Percentiles rank a stretch among this genome's conserved stretches.
Conservation (phyloP, 306 rosid genomes). For the Datisca glomerata region DNA sequence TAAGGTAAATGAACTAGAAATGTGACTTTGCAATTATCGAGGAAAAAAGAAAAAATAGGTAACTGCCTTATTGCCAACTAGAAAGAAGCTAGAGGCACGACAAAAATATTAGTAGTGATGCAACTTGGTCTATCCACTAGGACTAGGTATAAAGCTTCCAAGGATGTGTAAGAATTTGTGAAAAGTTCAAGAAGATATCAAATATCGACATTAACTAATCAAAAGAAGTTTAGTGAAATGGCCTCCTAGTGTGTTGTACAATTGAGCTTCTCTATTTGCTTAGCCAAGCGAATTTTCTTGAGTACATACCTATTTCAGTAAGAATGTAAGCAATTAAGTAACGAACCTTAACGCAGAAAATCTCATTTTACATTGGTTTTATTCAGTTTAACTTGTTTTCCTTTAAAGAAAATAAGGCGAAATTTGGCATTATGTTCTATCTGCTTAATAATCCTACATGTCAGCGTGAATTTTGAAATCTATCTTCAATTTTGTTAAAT, state of each 20-base stretch:
- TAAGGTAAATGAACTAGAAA: too few relatives aligned
- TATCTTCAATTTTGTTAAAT: too few relatives aligned
- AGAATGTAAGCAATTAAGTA: slow-evolving; percentile 3
- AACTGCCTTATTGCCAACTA: background rate
- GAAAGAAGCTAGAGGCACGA: background rate
- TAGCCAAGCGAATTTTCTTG: slow-evolving; percentile 77
- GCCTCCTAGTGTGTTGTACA: slow-evolving; percentile 90
- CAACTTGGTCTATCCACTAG: background rate
- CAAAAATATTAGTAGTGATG: background rate
- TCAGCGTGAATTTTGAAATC: too few relatives aligned
- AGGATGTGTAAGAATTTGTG: background rate
- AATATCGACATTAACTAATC: background rate
- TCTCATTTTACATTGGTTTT: background rate
- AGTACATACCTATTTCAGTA: slow-evolving; percentile 54
- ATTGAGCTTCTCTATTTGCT: slow-evolving; percentile 75
- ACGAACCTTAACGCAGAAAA: background rate
- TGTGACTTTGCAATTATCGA: too few relatives aligned
- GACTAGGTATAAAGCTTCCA: background rate
- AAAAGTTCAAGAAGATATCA: background rate
- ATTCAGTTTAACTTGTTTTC: too few relatives aligned
- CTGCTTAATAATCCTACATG: too few relatives aligned
- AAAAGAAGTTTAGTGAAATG: slow-evolving; percentile 15
- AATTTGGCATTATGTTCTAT: too few relatives aligned
- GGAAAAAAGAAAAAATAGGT: too few relatives aligned
- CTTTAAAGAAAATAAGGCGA: too few relatives aligned